Evolutionary conservation across 1,139 yeast species (phyloP).

Genomic region (Scheffersomyces insectosa): DNA sequence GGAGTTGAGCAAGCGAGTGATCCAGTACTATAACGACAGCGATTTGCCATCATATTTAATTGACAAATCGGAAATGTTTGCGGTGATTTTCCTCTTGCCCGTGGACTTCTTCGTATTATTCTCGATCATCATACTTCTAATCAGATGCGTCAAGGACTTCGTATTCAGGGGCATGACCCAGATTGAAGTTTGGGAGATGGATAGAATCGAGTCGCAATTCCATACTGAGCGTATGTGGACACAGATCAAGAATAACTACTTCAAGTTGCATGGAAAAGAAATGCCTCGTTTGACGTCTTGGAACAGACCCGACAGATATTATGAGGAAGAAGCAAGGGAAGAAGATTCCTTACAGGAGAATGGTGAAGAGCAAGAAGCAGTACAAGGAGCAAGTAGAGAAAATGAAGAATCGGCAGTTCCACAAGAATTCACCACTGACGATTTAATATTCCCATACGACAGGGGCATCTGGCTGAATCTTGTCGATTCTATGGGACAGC

Average conservation of each 20-base stretch:
- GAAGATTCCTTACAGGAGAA: constrained; percentile 5
- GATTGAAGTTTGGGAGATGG: constrained; percentile 91
- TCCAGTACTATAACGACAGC: constrained; percentile 51
- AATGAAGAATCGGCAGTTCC: constrained; percentile 11
- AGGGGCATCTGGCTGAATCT: constrained; percentile 60
- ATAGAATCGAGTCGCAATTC: constrained; percentile 70
- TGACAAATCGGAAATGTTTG: constrained; percentile 51
- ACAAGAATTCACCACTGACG: constrained; percentile 50
- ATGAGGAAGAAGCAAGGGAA: constrained; percentile 16
- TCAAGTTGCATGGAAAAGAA: constrained; percentile 38
- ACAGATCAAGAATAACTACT: constrained; percentile 49
- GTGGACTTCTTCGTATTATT: constrained; percentile 58
- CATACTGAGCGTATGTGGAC: constrained; percentile 54
- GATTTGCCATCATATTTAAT: constrained; percentile 62
- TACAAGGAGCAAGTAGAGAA: constrained; percentile 2
- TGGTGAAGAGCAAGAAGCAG: constrained; percentile 8
- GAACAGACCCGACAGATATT: constrained; percentile 27
- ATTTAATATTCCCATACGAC: constrained; percentile 80
- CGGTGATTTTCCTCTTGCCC: constrained; percentile 58
- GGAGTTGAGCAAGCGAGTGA: constrained; percentile 43
- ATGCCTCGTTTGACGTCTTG: constrained; percentile 53
- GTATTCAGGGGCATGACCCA: constrained; percentile 77
- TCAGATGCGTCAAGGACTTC: constrained; percentile 62
- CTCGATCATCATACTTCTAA: constrained; percentile 56
- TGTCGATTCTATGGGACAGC: constrained; percentile 52